These are phyloP conservation scores for Croton setiger DNA, from an alignment of 441 rosid species.

Conservation along the genomic window DNA sequence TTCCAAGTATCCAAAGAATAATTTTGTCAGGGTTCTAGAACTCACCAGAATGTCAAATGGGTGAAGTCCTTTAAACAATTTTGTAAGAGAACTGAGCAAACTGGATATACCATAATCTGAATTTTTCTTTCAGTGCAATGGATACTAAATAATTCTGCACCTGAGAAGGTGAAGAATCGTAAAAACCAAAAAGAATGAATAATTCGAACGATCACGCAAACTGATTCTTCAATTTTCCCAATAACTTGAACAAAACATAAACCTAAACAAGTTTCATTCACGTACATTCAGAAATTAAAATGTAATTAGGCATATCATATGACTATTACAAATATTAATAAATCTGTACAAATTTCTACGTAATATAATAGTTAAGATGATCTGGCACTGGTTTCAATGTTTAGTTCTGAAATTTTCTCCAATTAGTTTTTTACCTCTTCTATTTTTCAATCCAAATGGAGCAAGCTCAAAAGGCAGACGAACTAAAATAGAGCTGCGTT, in stretches of 20 bases:
- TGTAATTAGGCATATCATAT: not conserved
- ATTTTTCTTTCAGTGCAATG: constrained; percentile 5
- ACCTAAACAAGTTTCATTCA: not conserved
- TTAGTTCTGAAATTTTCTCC: too few relatives aligned
- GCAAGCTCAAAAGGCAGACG: not conserved
- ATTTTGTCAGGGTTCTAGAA: not conserved
- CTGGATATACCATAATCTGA: constrained; percentile 16
- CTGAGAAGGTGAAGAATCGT: constrained; percentile 13
- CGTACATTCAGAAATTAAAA: not conserved
- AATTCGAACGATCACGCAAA: not conserved
- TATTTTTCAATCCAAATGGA: not conserved
- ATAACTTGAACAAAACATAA: not conserved
- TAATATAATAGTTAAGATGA: not conserved
- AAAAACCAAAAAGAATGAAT: not conserved
- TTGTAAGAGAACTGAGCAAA: constrained; percentile 14
- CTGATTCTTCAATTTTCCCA: not conserved
- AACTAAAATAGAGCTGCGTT: not conserved
- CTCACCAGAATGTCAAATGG: constrained; percentile 16
- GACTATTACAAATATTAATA: not conserved
- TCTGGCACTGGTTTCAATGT: not conserved
- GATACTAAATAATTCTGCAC: not conserved
- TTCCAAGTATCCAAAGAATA: not conserved
- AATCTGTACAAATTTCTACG: not conserved
- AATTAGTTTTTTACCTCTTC: too few relatives aligned
- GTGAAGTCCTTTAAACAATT: constrained; percentile 12